Evolutionary conservation across 768 basidiomycete species (phyloP).

Genomic region (Cytidiella melzeri): DNA sequence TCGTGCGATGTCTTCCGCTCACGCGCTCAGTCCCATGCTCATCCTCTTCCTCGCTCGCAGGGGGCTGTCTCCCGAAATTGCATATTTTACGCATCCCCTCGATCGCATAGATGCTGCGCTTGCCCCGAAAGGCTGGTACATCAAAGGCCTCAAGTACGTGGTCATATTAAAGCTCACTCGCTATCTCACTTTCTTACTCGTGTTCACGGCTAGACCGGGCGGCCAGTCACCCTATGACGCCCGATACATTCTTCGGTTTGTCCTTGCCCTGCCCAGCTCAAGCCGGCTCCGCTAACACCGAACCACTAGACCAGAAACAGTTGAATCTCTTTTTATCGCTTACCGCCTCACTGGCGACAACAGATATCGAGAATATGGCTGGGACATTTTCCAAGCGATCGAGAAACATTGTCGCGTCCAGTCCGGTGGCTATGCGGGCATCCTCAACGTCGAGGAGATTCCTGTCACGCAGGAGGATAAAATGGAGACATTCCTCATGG

Average conservation of each 20-base stretch:
- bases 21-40: too few species aligned
- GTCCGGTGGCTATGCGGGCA: conserved; percentile 79
- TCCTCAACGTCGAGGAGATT: conserved; percentile 79
- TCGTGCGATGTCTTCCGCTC: too few species aligned
- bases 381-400: conserved; percentile 87
- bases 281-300: neutral
- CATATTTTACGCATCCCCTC: conserved; percentile 66
- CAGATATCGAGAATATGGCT: conserved; percentile 76
- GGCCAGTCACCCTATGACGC: conserved; percentile 59
- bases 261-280: neutral
- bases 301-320: conserved; percentile 73
- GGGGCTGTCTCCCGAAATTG: conserved; percentile 86
- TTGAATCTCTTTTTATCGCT: conserved; percentile 90
- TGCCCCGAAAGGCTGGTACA: conserved; percentile 78
- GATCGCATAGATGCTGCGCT: conserved; percentile 43
- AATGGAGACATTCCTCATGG: conserved; percentile 96
- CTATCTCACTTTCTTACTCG: neutral
- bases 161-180: neutral
- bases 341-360: conserved; percentile 84
- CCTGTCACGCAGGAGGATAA: conserved; percentile 70
- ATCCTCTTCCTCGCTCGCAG: conserved; percentile 38
- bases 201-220: conserved; percentile 16
- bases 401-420: conserved; percentile 71
- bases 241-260: conserved; percentile 81
- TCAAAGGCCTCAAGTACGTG: conserved; percentile 69